Evolutionary conservation across 1,284 basidiomycete genomes (phyloP), one percentile per base, ranked within the genome.

Genomic region (Thecaphora frezii): DNA sequence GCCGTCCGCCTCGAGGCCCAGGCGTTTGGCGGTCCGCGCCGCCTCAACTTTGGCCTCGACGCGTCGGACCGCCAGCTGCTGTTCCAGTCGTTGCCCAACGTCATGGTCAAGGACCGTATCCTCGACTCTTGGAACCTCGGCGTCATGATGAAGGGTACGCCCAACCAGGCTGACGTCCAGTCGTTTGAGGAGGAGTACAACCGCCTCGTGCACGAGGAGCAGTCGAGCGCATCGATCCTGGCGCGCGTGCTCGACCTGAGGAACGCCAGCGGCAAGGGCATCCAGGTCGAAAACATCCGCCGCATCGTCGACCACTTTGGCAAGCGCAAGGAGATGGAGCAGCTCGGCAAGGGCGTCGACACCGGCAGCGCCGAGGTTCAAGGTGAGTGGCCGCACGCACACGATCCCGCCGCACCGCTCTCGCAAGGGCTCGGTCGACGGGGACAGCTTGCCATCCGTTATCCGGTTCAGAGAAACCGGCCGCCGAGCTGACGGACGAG

Each of bases 281-380:
- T 97, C 61, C 86, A 90, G 60, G 89, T 85, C 64, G 90, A 93
- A 81, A 97, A 97, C 80, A 84, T 88, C 58, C 83, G 86, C 71
- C 83, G 91, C 61, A 89, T 94, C 67, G 83, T 96, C 42, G 80
- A 82, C 13, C 87, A 85, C 50, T 97, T 97, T 82, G 93, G 89
- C 23, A 82, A 47, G 24, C 43, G 44, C 19, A 42, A 36, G 12
- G 19, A 26, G 33, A 36, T 36, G 33, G 33, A 18, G 16, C 8
- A 36, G 33, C 33, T 36, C 16, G 82, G 83, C 58, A 86, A 86
- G 51, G 85, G 85, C n/a, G 84, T 84, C 51, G 89, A 94, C 77
- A 85, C 91, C 1, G 93, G 91, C 36, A 84, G 87, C 49, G 84
- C 89, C 1, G 89, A 92, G 72, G 92, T 94, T 0, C 92, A 96